Base-by-base conservation (phyloP, 805 yeast genomes). In the Phaffomyces antillensis region DNA sequence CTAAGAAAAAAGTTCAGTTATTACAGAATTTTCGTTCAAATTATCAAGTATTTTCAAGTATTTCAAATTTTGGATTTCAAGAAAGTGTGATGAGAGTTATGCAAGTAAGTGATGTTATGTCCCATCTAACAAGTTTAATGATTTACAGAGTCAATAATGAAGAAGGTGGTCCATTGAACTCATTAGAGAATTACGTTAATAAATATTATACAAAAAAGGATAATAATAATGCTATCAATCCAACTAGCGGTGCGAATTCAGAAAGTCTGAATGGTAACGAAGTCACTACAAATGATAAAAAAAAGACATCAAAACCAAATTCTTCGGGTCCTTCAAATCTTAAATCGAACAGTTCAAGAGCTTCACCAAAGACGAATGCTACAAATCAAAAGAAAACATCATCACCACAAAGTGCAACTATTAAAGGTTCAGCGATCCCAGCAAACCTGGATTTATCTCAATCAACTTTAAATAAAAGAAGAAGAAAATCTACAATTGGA, bases 21-120 rank as follows among this genome's bases (percentile, higher is more conserved):
- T 56, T 46, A 44, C 56, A 63, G 18, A 59, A 62, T 38, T 52
- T 69, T 40, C 56, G 70, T 42, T 61, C 71, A 5, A 61, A 65
- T 32, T 67, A 71, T 35, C 63, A 65, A 36, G 79, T 81, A 1
- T 71, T 71, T 49, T 66, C 70, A 38, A 66, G 66, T 36, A 63
- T 80, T 44, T 67, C 80, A 5, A 72, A 73, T 43, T 75, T 75
- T 50, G 95, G 95, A 0, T 62, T 84, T 6, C 80, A 78, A 44
- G 80, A 76, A 42, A 73, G 73, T 35, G 79, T 86, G 7, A 75
- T 86, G 77, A 67, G 91, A 47, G 71, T 81, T 20, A 63, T 87
- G 65, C 91, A 86, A 60, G 77, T 85, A 5, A 75, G 88, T 36
- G 93, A 86, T 61, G 82, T 83, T 10, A 83, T 88, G 87, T 72